Evolutionary conservation across 257 asterid genomes (phyloP).

Genomic region (Lavandula angustifolia): DNA sequence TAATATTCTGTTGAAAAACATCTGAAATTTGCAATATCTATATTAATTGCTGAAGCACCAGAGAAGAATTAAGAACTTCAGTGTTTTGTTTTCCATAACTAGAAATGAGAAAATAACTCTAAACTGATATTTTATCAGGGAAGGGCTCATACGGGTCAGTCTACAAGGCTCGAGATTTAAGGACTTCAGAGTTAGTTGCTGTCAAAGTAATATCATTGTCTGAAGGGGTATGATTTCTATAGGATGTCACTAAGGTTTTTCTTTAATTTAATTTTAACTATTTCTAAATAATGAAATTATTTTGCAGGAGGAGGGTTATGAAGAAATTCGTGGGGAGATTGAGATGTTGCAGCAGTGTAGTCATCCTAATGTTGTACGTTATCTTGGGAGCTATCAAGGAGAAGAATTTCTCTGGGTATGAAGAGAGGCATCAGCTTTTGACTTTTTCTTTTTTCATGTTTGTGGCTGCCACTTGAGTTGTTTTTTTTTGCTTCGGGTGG

Average conservation of each 20-base stretch:
- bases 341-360: conserved; percentile 99
- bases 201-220: conserved; percentile 92
- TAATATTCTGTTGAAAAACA: neutral
- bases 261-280: conserved; percentile 1
- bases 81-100: neutral
- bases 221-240: conserved; percentile 75
- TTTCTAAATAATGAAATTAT: conserved; percentile 18
- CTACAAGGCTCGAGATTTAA: conserved; percentile 88
- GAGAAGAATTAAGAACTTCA: conserved; percentile 7
- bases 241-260: conserved; percentile 11
- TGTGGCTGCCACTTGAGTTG: conserved; percentile 11
- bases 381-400: conserved; percentile 97
- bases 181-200: conserved; percentile 94
- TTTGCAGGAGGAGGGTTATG: conserved; percentile 95
- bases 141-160: conserved; percentile 98
- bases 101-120: conserved; percentile 24
- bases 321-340: conserved; percentile 94
- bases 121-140: conserved; percentile 52
- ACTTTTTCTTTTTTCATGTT: conserved; percentile 9
- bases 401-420: conserved; percentile 98
- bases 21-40: conserved; percentile 14
- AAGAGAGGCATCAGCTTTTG: conserved; percentile 25
- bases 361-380: conserved; percentile 99
- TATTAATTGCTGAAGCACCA: neutral
- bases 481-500: conserved; percentile 2